A percentile compares a stretch with the other conserved stretches of the same genome.
Evolutionary conservation across 2,329 filamentous ascomycete species (phyloP).

Genomic region (Trichoderma harzianum): DNA sequence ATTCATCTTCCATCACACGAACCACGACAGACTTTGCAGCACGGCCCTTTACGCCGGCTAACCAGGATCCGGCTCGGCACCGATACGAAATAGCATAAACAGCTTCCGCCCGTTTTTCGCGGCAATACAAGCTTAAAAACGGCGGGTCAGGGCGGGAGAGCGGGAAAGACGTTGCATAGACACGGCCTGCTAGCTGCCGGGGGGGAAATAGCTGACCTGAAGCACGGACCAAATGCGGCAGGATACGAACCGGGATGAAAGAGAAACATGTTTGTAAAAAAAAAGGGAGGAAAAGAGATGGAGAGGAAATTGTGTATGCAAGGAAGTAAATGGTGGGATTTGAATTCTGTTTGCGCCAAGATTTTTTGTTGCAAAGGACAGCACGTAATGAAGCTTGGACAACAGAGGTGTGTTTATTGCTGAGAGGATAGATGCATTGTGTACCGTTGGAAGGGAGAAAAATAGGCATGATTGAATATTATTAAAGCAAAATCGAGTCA

Average conservation of each 20-base stretch:
- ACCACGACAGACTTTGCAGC: neutral
- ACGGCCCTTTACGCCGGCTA: neutral
- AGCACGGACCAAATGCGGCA: neutral
- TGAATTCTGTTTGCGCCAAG: neutral
- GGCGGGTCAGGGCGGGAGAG: neutral
- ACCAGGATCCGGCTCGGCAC: neutral
- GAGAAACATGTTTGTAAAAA: neutral
- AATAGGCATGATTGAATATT: neutral
- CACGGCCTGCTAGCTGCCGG: neutral
- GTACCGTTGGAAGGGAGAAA: neutral
- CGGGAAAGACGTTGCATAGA: neutral
- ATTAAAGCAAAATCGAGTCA: neutral
- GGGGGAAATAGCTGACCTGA: neutral
- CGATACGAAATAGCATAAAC: neutral
- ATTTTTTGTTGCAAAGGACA: neutral
- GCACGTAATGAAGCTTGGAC: neutral
- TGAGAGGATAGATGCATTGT: neutral
- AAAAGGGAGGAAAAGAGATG: neutral
- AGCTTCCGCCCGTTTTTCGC: neutral
- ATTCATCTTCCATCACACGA: neutral
- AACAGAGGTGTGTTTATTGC: neutral
- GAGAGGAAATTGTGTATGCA: neutral
- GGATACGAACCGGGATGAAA: neutral
- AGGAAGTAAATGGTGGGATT: neutral
- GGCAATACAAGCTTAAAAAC: neutral